These are phyloP conservation scores for Camelina laxa DNA, from an alignment of 345 rosid genomes.

Conservation along the genomic window DNA sequence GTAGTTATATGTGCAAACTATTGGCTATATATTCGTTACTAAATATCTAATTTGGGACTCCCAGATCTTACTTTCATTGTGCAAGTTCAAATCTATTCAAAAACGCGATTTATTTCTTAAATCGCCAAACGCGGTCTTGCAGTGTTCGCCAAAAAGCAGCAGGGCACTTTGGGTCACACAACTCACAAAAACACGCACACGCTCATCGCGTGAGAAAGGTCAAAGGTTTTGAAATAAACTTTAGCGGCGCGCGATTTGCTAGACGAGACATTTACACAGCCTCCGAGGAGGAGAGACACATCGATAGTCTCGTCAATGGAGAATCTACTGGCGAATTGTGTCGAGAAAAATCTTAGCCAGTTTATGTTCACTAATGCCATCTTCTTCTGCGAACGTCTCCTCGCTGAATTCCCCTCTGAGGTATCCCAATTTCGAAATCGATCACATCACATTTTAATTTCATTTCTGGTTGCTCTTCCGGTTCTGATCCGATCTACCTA, in stretches of 20 bases:
- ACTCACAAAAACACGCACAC: constrained; percentile 4
- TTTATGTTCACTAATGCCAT: constrained; percentile 76
- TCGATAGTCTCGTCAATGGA: constrained; percentile 40
- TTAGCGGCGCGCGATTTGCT: constrained; percentile 45
- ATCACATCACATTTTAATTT: not conserved
- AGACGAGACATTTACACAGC: constrained; percentile 16
- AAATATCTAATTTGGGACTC: not conserved
- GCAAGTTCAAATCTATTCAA: not conserved
- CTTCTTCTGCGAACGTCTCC: constrained; percentile 89
- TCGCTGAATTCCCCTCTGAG: constrained; percentile 92
- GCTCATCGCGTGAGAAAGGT: constrained; percentile 31
- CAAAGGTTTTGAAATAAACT: constrained; percentile 37
- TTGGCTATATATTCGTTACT: too few relatives aligned
- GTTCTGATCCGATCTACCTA: constrained; percentile 18
- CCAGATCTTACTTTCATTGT: not conserved
- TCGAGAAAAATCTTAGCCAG: constrained; percentile 67
- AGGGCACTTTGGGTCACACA: not conserved
- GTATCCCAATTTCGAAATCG: constrained; percentile 37
- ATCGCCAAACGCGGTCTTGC: constrained; percentile 17
- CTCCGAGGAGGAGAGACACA: not conserved
- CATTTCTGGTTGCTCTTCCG: not conserved
- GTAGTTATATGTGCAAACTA: too few relatives aligned
- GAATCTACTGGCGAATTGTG: constrained; percentile 44
- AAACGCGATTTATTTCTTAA: not conserved
- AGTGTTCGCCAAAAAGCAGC: not conserved